Evolutionary conservation across 2,329 filamentous ascomycete species (phyloP), one percentile per base, ranked within the genome.

Genomic region (Aspergillus niger): DNA sequence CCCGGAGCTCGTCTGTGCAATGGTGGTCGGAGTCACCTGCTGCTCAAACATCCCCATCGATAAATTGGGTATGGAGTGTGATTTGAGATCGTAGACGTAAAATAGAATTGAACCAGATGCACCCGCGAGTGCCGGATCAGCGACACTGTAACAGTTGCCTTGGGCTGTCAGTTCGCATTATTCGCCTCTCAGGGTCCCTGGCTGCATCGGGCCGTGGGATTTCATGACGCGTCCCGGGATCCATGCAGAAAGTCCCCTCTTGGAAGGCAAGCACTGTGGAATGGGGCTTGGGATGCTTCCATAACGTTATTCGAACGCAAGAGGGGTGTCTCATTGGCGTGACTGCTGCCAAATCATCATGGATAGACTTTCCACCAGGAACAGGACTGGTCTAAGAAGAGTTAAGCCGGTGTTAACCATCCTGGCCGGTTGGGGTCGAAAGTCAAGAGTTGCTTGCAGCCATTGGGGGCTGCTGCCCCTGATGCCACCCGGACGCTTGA

Each of bases 11-110:
- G 32, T 61, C 41, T 58, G 65, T 67, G 70, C 71, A 61, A 66
- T 75, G 71, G 72, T 72, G 64, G 73, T 67, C 69, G 65, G 65
- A 74, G 74, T 71, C 75, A 73, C 70, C 69, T 72, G 74, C 65
- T 76, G 74, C 69, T 72, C 75, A 67, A 56, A 79, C 75, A 79
- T 76, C 26, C 64, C 57, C 56, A 56, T 55, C 20, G n/a, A 50
- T 26, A 38, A 11, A 17, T 22, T n/a, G 8, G 11, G n/a, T 51
- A 28, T 51, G 36, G n/a, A 28, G 17, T 17, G 17, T 22, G 41
- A 44, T 22, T 2, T 10, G 17, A 11, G 17, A 11, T 44, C 4
- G n/a, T 11, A 17, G 3, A 7, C 8, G 41, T 44, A 44, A 6
- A 17, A 20, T 0, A 8, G 17, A 20, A 13, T 1, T 39, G 36